phyloP scores from a whole-genome alignment of 2,329 filamentous ascomycete species.

The Ambrosiella beaveri region DNA sequence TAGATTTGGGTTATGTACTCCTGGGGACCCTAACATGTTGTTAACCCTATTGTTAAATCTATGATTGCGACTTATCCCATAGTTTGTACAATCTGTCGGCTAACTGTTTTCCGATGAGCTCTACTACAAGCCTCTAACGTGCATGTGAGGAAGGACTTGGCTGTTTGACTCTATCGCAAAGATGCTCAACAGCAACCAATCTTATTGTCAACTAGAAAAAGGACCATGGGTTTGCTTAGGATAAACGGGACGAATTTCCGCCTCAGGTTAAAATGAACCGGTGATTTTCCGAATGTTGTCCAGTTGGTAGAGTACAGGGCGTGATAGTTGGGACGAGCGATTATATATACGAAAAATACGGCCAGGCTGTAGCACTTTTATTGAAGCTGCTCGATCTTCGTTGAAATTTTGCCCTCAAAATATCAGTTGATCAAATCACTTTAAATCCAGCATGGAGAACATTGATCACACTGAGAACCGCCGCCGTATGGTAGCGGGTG shows the following conservation, averaged over 20 bases:
- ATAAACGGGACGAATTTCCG: not conserved
- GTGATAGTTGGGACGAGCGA: not conserved
- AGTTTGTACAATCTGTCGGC: no score
- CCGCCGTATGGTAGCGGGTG: constrained; percentile 42
- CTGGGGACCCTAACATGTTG: no score
- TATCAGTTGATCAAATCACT: not conserved
- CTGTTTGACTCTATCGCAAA: no score
- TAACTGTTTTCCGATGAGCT: no score
- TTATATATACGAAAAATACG: not conserved
- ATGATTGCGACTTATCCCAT: no score
- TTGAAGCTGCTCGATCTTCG: not conserved
- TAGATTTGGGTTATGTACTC: no score
- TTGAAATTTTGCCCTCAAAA: not conserved
- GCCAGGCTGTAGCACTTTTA: no score
- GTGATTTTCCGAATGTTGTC: not conserved
- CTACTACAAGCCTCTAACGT: no score
- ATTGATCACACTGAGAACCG: constrained; percentile 8
- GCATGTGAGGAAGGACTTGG: no score
- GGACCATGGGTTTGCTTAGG: not conserved
- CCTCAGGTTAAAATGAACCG: not conserved
- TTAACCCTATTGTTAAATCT: no score
- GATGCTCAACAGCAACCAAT: no score
- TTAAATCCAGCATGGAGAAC: not conserved
- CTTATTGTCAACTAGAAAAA: no score
- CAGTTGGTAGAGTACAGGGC: not conserved